Evolutionary conservation across 306 rosid species (phyloP), one percentile per base, ranked within the genome.

Genomic region (Ceratonia siliqua): DNA sequence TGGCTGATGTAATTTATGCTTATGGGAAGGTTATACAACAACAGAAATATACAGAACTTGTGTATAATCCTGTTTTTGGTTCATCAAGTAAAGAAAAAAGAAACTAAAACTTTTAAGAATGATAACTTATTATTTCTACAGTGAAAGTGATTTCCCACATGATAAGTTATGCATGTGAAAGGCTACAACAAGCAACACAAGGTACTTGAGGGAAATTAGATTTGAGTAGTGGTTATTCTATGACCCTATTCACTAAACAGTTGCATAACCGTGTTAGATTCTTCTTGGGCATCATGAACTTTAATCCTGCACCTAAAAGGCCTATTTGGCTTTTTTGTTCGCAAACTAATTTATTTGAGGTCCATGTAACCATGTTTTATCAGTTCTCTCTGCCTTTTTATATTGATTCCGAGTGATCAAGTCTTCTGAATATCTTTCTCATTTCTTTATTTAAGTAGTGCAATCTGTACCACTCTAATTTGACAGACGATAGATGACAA

Each of bases 1-100:
- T 73, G 81, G 75, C 68, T 67, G 75, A 73, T 56, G 59, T 61
- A 74, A 41, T 48, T 61, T 17, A 6, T 27, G 56, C 45, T 58
- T 21, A 53, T 68, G 35, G 39, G 66, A 63, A 32, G 59, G 11
- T 33, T 36, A 18, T 41, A 46, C 56, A 42, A n/a, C n/a, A n/a
- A 75, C 52, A 73, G 52, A 48, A 35, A 53, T 68, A 36, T 4
- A 54, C 73, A 39, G 0, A 58, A 62, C 68, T 53, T 73, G 62
- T 59, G 36, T 32, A 61, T 82, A 22, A 8, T 64, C 12, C 61
- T 59, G 15, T 24, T 67, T 72, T 66, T 57, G 8, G 33, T 41
- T 55, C 55, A 46, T 12, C 32, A 18, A 20, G 33, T 0, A 43
- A 39, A 50, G 22, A 55, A 42, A 11, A 49, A 27, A 25, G 14